These are phyloP conservation scores for Yamadazyma triangularis DNA, from an alignment of 1,139 yeast genomes.

Conservation along the genomic window DNA sequence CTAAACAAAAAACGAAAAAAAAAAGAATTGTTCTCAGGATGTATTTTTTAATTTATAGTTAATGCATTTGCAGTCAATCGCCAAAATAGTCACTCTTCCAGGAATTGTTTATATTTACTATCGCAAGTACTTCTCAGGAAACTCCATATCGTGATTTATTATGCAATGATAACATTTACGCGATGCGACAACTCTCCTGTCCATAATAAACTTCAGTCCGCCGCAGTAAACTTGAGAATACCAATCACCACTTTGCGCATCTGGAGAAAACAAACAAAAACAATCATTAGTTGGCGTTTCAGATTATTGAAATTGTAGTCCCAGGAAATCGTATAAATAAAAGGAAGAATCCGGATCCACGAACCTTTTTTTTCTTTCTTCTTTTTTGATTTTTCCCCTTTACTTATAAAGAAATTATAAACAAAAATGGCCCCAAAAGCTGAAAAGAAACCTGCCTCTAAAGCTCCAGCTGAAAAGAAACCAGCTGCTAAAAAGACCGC, in stretches of 20 bases:
- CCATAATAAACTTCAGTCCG: too few relatives aligned
- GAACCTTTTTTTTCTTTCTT: slow-evolving; percentile 2
- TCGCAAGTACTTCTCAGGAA: too few relatives aligned
- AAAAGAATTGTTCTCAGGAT: too few relatives aligned
- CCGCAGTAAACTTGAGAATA: too few relatives aligned
- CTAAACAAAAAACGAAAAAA: too few relatives aligned
- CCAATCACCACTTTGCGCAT: not conserved
- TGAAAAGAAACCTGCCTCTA: slow-evolving; percentile 98
- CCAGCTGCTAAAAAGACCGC: slow-evolving; percentile 95
- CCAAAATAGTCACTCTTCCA: too few relatives aligned
- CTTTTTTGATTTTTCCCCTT: slow-evolving; percentile 6
- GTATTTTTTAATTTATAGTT: slow-evolving; percentile 1
- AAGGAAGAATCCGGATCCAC: not conserved
- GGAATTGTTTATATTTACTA: too few relatives aligned
- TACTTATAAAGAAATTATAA: slow-evolving; percentile 7
- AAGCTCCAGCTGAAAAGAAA: slow-evolving; percentile 98
- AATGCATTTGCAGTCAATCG: too few relatives aligned
- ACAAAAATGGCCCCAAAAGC: slow-evolving; percentile 90
- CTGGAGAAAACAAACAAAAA: not conserved
- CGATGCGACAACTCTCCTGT: too few relatives aligned
- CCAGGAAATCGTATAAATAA: not conserved
- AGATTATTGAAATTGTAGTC: too few relatives aligned
- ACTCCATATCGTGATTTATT: too few relatives aligned
- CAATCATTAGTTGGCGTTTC: not conserved
- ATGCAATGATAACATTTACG: not conserved